Evolutionary conservation across 2,329 filamentous ascomycete genomes (phyloP).

Genomic region (Cryphonectria parasitica): DNA sequence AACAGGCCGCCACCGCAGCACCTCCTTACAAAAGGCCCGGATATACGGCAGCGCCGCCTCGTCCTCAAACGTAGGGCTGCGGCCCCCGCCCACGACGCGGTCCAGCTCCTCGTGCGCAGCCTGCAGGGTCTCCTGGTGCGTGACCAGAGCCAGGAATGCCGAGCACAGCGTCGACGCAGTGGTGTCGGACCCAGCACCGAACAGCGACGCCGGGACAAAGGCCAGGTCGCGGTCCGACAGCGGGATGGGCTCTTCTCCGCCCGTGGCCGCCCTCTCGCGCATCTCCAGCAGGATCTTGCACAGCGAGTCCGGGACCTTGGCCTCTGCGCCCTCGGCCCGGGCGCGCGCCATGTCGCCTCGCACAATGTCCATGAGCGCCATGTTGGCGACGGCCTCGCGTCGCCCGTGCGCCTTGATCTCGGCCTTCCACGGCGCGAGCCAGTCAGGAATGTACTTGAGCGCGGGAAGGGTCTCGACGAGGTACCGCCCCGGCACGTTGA

Average conservation of each 20-base stretch:
- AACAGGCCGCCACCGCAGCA: constrained; percentile 45
- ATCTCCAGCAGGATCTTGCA: constrained; percentile 49
- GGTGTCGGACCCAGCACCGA: constrained; percentile 55
- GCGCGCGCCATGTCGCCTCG: constrained; percentile 43
- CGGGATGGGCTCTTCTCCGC: constrained; percentile 37
- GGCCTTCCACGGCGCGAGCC: constrained; percentile 52
- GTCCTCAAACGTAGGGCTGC: constrained; percentile 40
- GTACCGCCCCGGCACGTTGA: constrained; percentile 51
- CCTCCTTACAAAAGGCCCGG: constrained; percentile 38
- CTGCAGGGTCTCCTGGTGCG: constrained; percentile 47
- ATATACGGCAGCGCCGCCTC: constrained; percentile 38
- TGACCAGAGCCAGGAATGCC: constrained; percentile 51
- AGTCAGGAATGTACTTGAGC: constrained; percentile 47
- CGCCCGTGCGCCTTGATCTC: constrained; percentile 45
- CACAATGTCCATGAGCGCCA: constrained; percentile 46
- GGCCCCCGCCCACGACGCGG: constrained; percentile 39
- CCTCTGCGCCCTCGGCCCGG: constrained; percentile 34
- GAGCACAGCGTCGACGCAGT: constrained; percentile 52
- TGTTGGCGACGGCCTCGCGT: constrained; percentile 45
- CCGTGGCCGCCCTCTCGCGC: constrained; percentile 36
- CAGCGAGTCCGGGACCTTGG: constrained; percentile 45
- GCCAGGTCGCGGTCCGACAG: constrained; percentile 47
- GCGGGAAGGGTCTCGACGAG: constrained; percentile 50
- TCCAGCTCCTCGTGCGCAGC: constrained; percentile 50
- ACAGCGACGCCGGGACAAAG: constrained; percentile 45